Evolutionary conservation across 2,329 filamentous ascomycete species (phyloP).

Genomic region (Arthrocladium fulminans): DNA sequence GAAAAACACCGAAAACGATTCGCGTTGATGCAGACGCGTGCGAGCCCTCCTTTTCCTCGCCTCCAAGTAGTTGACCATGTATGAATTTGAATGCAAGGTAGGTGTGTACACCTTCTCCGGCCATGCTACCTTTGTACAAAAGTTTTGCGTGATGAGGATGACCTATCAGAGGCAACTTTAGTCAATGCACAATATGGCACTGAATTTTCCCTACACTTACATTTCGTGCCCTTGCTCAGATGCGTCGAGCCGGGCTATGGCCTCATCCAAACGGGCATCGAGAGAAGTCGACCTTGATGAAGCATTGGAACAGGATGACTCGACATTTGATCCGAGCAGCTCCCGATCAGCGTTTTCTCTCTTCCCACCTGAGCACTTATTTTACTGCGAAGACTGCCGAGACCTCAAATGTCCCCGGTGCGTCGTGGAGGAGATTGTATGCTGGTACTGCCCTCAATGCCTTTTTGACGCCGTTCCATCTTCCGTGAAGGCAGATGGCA

Average conservation of each 20-base stretch:
- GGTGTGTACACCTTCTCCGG: neutral
- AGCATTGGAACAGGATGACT: constrained; percentile 59
- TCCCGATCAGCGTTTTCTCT: constrained; percentile 83
- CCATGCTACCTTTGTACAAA: neutral
- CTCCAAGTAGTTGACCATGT: neutral
- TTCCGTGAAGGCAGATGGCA: constrained; percentile 84
- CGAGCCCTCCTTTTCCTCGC: neutral
- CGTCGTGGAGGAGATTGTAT: constrained; percentile 84
- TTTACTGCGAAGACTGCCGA: constrained; percentile 97
- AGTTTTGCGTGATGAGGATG: neutral
- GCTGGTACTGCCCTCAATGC: constrained; percentile 91
- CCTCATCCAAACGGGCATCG: constrained; percentile 17
- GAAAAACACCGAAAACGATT: constrained; percentile 4
- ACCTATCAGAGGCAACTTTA: neutral
- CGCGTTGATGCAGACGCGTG: constrained; percentile 1
- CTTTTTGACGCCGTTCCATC: constrained; percentile 93
- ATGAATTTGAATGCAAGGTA: neutral
- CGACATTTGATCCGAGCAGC: constrained; percentile 76
- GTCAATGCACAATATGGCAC: constrained; percentile 37
- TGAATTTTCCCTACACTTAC: constrained; percentile 53
- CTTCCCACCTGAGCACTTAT: constrained; percentile 83
- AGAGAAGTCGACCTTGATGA: constrained; percentile 27
- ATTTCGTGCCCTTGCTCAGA: constrained; percentile 55
- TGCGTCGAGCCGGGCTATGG: constrained; percentile 15
- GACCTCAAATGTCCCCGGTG: constrained; percentile 91